A percentile compares a stretch with the other conserved stretches of the same genome.
phyloP scores from a whole-genome alignment of 306 rosid species.

The Pachyrhizus erosus region DNA sequence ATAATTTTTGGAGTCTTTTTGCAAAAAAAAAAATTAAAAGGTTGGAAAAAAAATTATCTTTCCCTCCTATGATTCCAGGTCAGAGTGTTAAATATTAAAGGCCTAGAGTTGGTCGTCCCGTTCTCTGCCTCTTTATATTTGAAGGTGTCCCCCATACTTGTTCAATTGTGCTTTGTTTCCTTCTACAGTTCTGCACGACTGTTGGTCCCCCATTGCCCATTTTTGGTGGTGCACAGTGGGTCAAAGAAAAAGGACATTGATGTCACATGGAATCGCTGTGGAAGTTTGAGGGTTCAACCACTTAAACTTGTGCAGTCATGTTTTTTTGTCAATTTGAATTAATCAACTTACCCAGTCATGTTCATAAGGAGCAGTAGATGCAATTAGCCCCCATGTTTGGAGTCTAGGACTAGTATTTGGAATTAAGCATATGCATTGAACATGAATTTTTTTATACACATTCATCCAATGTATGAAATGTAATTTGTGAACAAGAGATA shows the following conservation, averaged over 20 bases:
- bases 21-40: background rate
- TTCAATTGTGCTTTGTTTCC: background rate
- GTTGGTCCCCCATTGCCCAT: background rate
- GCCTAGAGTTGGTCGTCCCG: background rate
- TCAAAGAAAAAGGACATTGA: background rate
- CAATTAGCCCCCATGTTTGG: background rate
- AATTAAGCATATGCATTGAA: background rate
- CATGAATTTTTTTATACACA: background rate
- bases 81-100: background rate
- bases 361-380: background rate
- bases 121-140: background rate
- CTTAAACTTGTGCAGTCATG: background rate
- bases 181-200: background rate
- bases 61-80: background rate
- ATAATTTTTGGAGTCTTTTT: background rate
- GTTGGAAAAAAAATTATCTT: background rate
- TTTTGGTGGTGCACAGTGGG: background rate
- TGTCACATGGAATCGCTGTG: no score
- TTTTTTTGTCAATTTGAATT: background rate
- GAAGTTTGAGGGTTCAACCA: background rate
- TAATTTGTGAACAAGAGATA: background rate
- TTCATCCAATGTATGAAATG: background rate
- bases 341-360: background rate
- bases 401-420: background rate
- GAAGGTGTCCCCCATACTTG: background rate